Conservation (phyloP, 306 rosid genomes). For the Aeschynomene evenia region DNA sequence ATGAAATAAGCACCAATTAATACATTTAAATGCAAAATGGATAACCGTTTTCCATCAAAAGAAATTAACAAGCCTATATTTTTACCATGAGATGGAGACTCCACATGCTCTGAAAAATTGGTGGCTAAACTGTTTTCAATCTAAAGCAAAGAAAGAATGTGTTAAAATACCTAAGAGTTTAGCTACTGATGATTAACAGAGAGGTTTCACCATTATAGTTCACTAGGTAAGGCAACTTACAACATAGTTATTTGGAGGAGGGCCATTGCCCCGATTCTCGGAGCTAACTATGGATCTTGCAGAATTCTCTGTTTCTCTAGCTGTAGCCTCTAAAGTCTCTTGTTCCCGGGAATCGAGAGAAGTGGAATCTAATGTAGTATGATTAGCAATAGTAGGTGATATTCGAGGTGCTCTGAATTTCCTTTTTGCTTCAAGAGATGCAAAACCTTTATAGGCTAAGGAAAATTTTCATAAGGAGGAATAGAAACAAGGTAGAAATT, state of each 20-base stretch:
- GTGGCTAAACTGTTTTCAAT: conserved; percentile 38
- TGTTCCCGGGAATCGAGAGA: conserved; percentile 42
- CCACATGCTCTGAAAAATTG: conserved; percentile 35
- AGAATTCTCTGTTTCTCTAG: conserved; percentile 35
- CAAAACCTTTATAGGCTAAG: conserved; percentile 76
- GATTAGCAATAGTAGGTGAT: conserved; percentile 55
- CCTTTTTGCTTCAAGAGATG: conserved; percentile 90
- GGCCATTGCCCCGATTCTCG: conserved; percentile 21
- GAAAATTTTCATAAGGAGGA: conserved; percentile 36
- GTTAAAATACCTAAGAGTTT: not conserved
- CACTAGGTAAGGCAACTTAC: conserved; percentile 40
- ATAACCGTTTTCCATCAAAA: conserved; percentile 19
- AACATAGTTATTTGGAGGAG: conserved; percentile 44
- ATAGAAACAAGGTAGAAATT: conserved; percentile 4
- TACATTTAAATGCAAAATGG: conserved; percentile 17
- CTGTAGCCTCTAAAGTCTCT: conserved; percentile 34
- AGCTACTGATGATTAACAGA: conserved; percentile 3
- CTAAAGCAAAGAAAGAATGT: conserved; percentile 36
- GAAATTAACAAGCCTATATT: conserved; percentile 23
- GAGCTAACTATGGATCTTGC: conserved; percentile 33
- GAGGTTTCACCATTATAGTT: conserved; percentile 22
- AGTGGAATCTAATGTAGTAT: conserved; percentile 41
- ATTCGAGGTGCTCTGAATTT: conserved; percentile 77
- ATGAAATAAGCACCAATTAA: conserved; percentile 34
- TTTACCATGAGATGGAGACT: conserved; percentile 53